These are phyloP conservation scores for Rhodamnia argentea DNA, from an alignment of 345 rosid genomes.

Conservation along the genomic window DNA sequence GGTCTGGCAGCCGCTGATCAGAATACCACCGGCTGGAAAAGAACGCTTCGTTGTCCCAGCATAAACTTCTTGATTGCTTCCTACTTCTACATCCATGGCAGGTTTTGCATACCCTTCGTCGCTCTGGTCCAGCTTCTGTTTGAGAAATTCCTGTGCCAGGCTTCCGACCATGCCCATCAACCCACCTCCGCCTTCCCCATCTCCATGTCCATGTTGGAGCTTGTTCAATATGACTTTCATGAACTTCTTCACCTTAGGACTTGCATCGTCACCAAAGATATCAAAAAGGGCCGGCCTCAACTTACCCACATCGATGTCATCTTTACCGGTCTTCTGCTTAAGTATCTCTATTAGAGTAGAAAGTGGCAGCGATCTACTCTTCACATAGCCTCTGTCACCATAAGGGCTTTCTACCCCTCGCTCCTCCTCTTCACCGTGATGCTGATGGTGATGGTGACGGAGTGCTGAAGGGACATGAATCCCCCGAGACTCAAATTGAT, in stretches of 20 bases:
- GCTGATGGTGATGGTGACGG: slow-evolving; percentile 25
- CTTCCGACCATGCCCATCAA: slow-evolving; percentile 72
- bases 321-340: slow-evolving; percentile 76
- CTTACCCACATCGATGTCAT: slow-evolving; percentile 71
- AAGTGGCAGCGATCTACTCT: slow-evolving; percentile 68
- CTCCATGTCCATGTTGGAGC: slow-evolving; percentile 27
- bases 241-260: slow-evolving; percentile 93
- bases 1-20: slow-evolving; percentile 89
- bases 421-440: slow-evolving; percentile 18
- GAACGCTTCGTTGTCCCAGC: slow-evolving; percentile 62
- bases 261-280: slow-evolving; percentile 78
- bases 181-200: slow-evolving; percentile 58
- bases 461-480: slow-evolving; percentile 41
- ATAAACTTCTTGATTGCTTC: slow-evolving; percentile 61
- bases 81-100: slow-evolving; percentile 59
- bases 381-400: slow-evolving; percentile 32
- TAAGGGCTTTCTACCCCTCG: slow-evolving; percentile 23
- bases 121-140: slow-evolving; percentile 57
- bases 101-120: slow-evolving; percentile 61
- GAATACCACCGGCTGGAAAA: slow-evolving; percentile 67
- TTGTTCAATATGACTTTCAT: slow-evolving; percentile 73
- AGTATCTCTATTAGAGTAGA: slow-evolving; percentile 78
- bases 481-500: slow-evolving; percentile 51
- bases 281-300: slow-evolving; percentile 80
- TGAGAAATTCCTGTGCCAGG: slow-evolving; percentile 78